Percentiles rank a stretch among this genome's conserved stretches.
These are phyloP conservation scores for Epithemia pelagica DNA, from an alignment of 108 stramenopile species.

Conservation along the genomic window DNA sequence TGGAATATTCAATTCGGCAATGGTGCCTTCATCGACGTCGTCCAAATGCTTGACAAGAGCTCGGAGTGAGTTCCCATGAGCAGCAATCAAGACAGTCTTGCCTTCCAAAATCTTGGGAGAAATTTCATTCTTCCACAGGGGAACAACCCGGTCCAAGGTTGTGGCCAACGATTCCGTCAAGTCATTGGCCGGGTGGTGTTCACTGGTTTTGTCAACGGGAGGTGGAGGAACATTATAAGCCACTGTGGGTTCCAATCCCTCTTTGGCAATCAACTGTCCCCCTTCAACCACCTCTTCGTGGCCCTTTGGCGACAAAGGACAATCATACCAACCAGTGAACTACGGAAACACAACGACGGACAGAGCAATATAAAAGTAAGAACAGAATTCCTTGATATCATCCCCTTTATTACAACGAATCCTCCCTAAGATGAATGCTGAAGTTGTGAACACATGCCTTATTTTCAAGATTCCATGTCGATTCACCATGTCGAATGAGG, in stretches of 20 bases:
- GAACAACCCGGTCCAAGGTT: constrained; percentile 92
- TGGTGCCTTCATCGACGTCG: constrained; percentile 88
- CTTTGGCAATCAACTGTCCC: constrained; percentile 70
- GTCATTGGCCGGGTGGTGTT: constrained; percentile 87
- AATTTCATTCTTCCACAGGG: constrained; percentile 84
- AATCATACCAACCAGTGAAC: constrained; percentile 79
- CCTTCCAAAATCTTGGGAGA: constrained; percentile 87
- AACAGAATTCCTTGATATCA: too few relatives aligned
- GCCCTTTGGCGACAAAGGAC: constrained; percentile 84
- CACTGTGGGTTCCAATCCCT: constrained; percentile 72
- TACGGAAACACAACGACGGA: too few relatives aligned
- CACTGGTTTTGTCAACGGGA: constrained; percentile 51
- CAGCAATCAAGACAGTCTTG: constrained; percentile 94
- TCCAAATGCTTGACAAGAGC: constrained; percentile 98
- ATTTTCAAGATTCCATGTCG: constrained; percentile 91
- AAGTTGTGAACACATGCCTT: too few relatives aligned
- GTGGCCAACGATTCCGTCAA: constrained; percentile 81
- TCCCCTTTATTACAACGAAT: too few relatives aligned
- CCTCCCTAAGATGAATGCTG: too few relatives aligned
- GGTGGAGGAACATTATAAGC: constrained; percentile 98
- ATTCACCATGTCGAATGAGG: constrained; percentile 94
- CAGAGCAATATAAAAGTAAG: too few relatives aligned
- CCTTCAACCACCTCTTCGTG: constrained; percentile 76
- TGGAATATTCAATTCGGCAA: constrained; percentile 94
- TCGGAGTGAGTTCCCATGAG: constrained; percentile 98